Conservation (phyloP, 2,329 filamentous ascomycete genomes). For the Neodidymelliopsis sp. region DNA sequence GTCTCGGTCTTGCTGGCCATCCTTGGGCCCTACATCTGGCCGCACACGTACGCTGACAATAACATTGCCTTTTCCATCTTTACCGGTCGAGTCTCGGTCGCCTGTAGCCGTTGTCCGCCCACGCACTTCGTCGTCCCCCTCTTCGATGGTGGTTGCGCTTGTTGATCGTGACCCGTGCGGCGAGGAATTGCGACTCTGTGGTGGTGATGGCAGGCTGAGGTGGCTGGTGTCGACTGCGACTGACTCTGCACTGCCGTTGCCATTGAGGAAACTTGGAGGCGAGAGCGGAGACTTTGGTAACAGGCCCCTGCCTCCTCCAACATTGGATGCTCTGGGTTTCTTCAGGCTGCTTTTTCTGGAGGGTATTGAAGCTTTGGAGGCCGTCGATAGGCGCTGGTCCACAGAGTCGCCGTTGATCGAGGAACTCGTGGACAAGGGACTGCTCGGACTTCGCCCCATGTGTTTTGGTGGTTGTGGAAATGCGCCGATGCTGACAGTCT, state of each 20-base stretch:
- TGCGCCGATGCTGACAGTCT: conserved; percentile 90
- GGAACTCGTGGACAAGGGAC: conserved; percentile 60
- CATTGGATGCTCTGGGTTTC: conserved; percentile 57
- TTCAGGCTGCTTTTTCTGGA: conserved; percentile 48
- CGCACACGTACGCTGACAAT: conserved; percentile 93
- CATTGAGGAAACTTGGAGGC: conserved; percentile 78
- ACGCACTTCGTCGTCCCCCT: conserved; percentile 68
- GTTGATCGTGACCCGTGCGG: conserved; percentile 92
- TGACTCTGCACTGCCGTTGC: conserved; percentile 78
- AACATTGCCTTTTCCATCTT: conserved; percentile 91
- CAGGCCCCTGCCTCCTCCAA: conserved; percentile 41
- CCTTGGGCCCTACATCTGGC: conserved; percentile 75
- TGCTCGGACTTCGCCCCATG: conserved; percentile 62
- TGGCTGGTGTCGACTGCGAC: conserved; percentile 73
- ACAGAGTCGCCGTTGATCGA: conserved; percentile 44
- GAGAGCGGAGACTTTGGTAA: conserved; percentile 53
- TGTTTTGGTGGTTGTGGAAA: conserved; percentile 89
- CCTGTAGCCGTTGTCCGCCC: conserved; percentile 55
- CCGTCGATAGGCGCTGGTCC: conserved; percentile 40
- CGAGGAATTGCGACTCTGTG: conserved; percentile 89
- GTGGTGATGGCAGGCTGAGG: conserved; percentile 79
- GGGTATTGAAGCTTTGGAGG: conserved; percentile 37
- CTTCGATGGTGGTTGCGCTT: conserved; percentile 85
- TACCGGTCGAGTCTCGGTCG: conserved; percentile 43
- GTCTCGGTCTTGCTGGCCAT: conserved; percentile 75